Conservation (phyloP, 2,329 filamentous ascomycete species). For the Gremmenia infestans region DNA sequence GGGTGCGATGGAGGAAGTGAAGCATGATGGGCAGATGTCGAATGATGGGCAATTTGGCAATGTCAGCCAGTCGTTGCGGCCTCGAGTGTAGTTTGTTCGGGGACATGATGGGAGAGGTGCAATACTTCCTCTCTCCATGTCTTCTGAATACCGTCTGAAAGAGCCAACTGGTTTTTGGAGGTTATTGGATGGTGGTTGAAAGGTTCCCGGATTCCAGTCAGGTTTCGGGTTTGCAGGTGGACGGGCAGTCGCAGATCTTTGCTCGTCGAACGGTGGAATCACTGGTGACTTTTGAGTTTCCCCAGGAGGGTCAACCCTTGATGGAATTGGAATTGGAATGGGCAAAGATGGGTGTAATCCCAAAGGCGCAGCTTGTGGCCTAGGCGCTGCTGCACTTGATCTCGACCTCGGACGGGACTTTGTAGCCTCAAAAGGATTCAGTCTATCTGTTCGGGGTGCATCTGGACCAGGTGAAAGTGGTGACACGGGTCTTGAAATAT, state of each 20-base stretch:
- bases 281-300: slow-evolving; percentile 15
- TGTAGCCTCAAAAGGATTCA: slow-evolving; percentile 21
- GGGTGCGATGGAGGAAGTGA: slow-evolving; percentile 60
- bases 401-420: slow-evolving; percentile 16
- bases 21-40: slow-evolving; percentile 79
- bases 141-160: slow-evolving; percentile 52
- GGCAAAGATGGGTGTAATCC: slow-evolving; percentile 12
- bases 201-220: slow-evolving; percentile 43
- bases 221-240: slow-evolving; percentile 7
- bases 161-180: slow-evolving; percentile 40
- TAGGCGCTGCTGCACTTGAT: slow-evolving; percentile 11
- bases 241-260: slow-evolving; percentile 4
- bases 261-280: slow-evolving; percentile 17
- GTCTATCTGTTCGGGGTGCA: slow-evolving; percentile 17
- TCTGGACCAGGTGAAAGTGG: slow-evolving; percentile 19
- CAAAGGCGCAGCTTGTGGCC: slow-evolving; percentile 6
- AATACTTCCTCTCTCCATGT: slow-evolving; percentile 39
- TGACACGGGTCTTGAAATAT: slow-evolving; percentile 22
- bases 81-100: slow-evolving; percentile 54
- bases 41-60: slow-evolving; percentile 66
- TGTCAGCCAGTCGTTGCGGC: slow-evolving; percentile 75
- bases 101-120: slow-evolving; percentile 63
- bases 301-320: slow-evolving; percentile 15
- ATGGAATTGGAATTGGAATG: slow-evolving; percentile 25
- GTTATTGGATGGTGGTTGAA: slow-evolving; percentile 34